Base-by-base conservation (phyloP, 2,329 filamentous ascomycete species). In the Mariannaea elegans region DNA sequence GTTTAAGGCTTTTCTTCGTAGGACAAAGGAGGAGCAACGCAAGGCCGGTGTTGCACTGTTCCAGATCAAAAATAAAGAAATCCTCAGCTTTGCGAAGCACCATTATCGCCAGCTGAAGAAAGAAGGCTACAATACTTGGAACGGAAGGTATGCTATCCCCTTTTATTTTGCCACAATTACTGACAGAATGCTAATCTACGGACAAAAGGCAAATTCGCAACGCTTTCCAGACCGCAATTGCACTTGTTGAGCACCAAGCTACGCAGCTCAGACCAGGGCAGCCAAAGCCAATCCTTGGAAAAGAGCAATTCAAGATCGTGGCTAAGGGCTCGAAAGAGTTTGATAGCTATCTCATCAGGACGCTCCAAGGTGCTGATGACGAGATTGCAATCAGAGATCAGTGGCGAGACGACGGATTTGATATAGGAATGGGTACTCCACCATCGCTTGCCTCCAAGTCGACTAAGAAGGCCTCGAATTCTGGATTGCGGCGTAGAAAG, bases 131-230 rank as follows among this genome's bases (percentile, higher is more conserved):
- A 34, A 51, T 21, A 59, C 57, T 16, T 70, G 63, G 65, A 68
- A 71, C 23, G 67, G 68, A 36, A 50, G 61, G 61, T 53, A 49
- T n/a, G 42, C 39, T 27, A 27, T 7, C 21, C 23, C 12, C 19
- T n/a, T 12, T 24, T 48, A 4, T 13, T 10, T 7, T 31, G 2
- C 13, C 21, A 12, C 7, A 29, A 14, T 36, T 41, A 5, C 12
- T 14, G 7, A 36, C 7, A 14, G 32, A 14, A 10, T 36, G 14
- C 34, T 23, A 6, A 41, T 24, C 16, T 7, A 41, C 21, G 14
- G 10, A 19, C n/a, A 4, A 34, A 36, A 61, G 68, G n/a, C 67
- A 70, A 61, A 69, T 68, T 12, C 65, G 67, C 4, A 70, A 70
- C 27, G 65, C 67, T 2, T 69, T 65, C 24, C 68, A 66, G n/a